Base-by-base conservation (phyloP, 352 stramenopile species). In the Aphanomyces stellatus region DNA sequence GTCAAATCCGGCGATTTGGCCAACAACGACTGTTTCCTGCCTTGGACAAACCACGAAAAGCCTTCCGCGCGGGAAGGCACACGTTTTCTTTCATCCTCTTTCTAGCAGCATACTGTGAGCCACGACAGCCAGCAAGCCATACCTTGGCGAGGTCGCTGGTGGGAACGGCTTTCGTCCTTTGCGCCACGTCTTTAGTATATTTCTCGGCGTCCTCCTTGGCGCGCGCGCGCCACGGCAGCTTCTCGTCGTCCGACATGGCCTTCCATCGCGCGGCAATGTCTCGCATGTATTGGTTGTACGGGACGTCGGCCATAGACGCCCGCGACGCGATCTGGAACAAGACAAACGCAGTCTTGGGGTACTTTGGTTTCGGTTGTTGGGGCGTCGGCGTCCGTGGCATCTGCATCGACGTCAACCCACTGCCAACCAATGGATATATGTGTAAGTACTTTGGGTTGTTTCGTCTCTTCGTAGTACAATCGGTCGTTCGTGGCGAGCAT, bases 281-380 rank as follows among this genome's bases (percentile, higher is more conserved):
- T 51, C 71, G 70, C 67, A 78, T 82, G n/a, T 83, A 76, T 40
- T 85, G 74, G 22, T 79, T 71, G 67, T 80, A 65, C 46, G 77
- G 77, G 3, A 75, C 49, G 0, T 75, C 51, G n/a, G 75, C 72
- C 11, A 63, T 69, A 11, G 70, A 62, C 7, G 37, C 4, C 53
- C 74, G 71, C 22, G 81, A 69, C 48, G 85, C 59, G 33, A 73
- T 63, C 11, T 63, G 33, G 25, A 31, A 63, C 17, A 51, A 33
- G 10, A 63, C 55, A 51, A 63, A 63, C 7, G 55, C 55, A 13
- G 55, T 46, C 35, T 51, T 48, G 7, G 49, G 49, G 42, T 51
- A 51, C 42, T 11, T 24, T 7, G 8, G 6, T 51, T n/a, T 51
- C 25, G 7, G 7, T 7, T 15, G 35, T 15, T 15, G 7, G 35